These are phyloP conservation scores for Linum usitatissimum DNA, from an alignment of 345 rosid species.

Conservation along the genomic window DNA sequence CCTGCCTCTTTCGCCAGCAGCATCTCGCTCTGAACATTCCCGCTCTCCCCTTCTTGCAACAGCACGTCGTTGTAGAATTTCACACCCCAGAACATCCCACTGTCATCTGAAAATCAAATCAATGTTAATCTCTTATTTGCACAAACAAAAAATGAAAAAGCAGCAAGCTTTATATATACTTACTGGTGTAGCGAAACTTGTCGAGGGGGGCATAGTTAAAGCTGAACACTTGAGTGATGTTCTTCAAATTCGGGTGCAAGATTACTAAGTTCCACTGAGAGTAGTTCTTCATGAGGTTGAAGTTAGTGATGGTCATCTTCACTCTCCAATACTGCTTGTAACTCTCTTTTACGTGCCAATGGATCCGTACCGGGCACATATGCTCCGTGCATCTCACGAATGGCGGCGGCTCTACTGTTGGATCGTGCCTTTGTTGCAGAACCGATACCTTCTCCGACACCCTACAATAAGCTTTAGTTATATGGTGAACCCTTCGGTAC, in stretches of 20 bases:
- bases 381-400: constrained; percentile 53
- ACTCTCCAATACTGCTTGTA: constrained; percentile 72
- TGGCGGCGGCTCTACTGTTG: constrained; percentile 23
- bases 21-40: constrained; percentile 66
- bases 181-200: constrained; percentile 40
- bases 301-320: constrained; percentile 54
- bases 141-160: background rate
- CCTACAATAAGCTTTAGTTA: constrained; percentile 18
- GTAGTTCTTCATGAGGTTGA: constrained; percentile 53
- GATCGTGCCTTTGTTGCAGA: constrained; percentile 35
- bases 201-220: constrained; percentile 56
- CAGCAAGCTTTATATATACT: constrained; percentile 13
- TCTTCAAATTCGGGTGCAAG: constrained; percentile 60
- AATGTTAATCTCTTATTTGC: background rate
- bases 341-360: constrained; percentile 87
- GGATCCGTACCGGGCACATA: constrained; percentile 68
- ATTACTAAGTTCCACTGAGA: constrained; percentile 72
- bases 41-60: constrained; percentile 48
- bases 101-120: constrained; percentile 39
- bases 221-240: constrained; percentile 53
- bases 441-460: constrained; percentile 27
- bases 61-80: constrained; percentile 59
- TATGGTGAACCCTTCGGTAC: too few relatives aligned
- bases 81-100: constrained; percentile 80
- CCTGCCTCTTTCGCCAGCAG: constrained; percentile 46